A percentile compares a stretch with the other conserved stretches of the same genome.
phyloP scores from a whole-genome alignment of 768 basidiomycete genomes.

The Russula sp. region DNA sequence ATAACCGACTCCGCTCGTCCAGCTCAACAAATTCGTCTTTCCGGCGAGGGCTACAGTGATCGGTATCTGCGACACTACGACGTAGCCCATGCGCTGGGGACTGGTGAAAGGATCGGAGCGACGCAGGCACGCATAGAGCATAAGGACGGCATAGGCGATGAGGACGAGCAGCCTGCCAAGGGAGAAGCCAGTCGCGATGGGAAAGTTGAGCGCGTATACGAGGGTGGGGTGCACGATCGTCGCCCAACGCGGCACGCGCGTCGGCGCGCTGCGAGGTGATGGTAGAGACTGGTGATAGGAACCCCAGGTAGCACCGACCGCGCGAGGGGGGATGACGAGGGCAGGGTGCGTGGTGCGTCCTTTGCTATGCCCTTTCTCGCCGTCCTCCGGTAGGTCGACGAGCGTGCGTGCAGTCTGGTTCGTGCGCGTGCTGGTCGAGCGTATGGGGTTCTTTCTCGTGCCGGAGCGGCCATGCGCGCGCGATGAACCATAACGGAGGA shows the following conservation, averaged over 20 bases:
- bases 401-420: slow-evolving; percentile 3
- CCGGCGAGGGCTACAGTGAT: slow-evolving; percentile 38
- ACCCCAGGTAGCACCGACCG: neutral
- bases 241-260: slow-evolving; percentile 34
- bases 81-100: slow-evolving; percentile 29
- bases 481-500: slow-evolving; percentile 10
- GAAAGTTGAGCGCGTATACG: slow-evolving; percentile 29
- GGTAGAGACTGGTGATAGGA: neutral
- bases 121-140: slow-evolving; percentile 34
- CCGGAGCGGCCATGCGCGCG: slow-evolving; percentile 12
- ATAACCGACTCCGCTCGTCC: slow-evolving; percentile 38
- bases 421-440: neutral
- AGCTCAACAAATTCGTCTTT: slow-evolving; percentile 42
- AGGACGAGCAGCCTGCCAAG: slow-evolving; percentile 34
- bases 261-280: slow-evolving; percentile 21
- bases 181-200: slow-evolving; percentile 32
- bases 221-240: slow-evolving; percentile 28
- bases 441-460: neutral
- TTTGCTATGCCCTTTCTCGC: neutral
- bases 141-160: slow-evolving; percentile 29
- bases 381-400: neutral
- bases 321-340: neutral
- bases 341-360: neutral
- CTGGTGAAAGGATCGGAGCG: slow-evolving; percentile 31
- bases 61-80: slow-evolving; percentile 41